These are phyloP conservation scores for Aquilaria yunnanensis DNA, from an alignment of 345 rosid species.

Conservation along the genomic window DNA sequence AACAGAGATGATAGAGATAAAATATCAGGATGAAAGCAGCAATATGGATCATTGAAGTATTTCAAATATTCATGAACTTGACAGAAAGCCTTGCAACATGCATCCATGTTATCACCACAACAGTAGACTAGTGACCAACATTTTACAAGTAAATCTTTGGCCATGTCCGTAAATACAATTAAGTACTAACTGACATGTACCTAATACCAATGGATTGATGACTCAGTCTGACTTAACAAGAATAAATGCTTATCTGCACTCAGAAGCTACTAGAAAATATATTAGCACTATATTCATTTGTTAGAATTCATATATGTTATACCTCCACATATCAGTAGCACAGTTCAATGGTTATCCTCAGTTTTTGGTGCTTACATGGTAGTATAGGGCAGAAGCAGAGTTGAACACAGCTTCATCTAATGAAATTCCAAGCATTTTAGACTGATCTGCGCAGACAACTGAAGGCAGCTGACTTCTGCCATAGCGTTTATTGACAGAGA, in stretches of 20 bases:
- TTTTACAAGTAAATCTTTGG: too few relatives aligned
- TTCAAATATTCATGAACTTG: not conserved
- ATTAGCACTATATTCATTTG: too few relatives aligned
- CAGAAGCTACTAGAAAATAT: too few relatives aligned
- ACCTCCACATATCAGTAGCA: not conserved
- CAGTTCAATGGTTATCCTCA: not conserved
- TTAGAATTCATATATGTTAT: not conserved
- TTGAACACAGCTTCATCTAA: constrained; percentile 80
- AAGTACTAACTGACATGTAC: too few relatives aligned
- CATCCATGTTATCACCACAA: too few relatives aligned
- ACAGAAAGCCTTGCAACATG: not conserved
- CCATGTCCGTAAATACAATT: too few relatives aligned
- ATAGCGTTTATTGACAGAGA: constrained; percentile 14
- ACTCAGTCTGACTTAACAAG: too few relatives aligned
- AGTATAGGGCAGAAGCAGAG: constrained; percentile 87
- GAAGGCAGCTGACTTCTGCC: constrained; percentile 32
- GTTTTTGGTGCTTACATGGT: constrained; percentile 55
- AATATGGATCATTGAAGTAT: not conserved
- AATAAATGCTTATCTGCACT: too few relatives aligned
- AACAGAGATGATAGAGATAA: constrained; percentile 7
- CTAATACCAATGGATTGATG: too few relatives aligned
- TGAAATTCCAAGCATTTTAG: constrained; percentile 88
- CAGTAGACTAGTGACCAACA: too few relatives aligned
- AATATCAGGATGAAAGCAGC: not conserved
- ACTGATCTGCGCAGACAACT: constrained; percentile 46